Percentiles rank a stretch among this genome's conserved stretches.
Conservation (phyloP, 345 rosid species). For the Citrus cavaleriei region DNA sequence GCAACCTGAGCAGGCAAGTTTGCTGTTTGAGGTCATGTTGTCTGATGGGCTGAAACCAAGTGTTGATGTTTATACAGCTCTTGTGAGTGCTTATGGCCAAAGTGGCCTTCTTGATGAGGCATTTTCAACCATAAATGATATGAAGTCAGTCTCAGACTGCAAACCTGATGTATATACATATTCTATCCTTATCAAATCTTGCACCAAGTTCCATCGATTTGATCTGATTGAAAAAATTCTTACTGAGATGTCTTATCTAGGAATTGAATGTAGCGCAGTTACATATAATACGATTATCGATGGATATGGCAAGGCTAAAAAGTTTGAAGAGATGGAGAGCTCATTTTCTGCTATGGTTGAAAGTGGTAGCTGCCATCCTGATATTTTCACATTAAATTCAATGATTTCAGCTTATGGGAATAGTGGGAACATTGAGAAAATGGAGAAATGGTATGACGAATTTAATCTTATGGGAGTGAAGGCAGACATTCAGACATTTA, state of each 20-base stretch:
- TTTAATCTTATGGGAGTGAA: conserved; percentile 75
- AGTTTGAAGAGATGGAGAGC: conserved; percentile 75
- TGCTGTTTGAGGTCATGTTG: conserved; percentile 62
- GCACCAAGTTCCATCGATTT: conserved; percentile 46
- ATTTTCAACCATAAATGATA: conserved; percentile 52
- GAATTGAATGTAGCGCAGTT: conserved; percentile 55
- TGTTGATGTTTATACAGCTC: conserved; percentile 77
- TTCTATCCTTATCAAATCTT: conserved; percentile 56
- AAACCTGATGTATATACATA: conserved; percentile 72
- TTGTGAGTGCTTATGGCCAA: conserved; percentile 70
- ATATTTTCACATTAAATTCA: conserved; percentile 74
- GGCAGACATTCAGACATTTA: conserved; percentile 67
- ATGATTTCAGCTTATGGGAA: conserved; percentile 71
- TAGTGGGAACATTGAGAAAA: conserved; percentile 23
- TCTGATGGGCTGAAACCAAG: conserved; percentile 72
- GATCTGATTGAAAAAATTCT: conserved; percentile 49
- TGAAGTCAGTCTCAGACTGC: conserved; percentile 74
- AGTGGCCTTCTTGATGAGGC: conserved; percentile 55
- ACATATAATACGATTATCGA: conserved; percentile 70
- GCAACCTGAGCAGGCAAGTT: conserved; percentile 64
- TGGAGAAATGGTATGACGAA: conserved; percentile 14
- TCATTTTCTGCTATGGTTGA: conserved; percentile 63
- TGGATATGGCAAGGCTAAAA: conserved; percentile 75
- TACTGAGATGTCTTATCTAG: conserved; percentile 72
- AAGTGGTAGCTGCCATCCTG: conserved; percentile 59